Evolutionary conservation across 352 stramenopile species (phyloP), one percentile per base, ranked within the genome.

Genomic region (Thraustochytrium striatum): DNA sequence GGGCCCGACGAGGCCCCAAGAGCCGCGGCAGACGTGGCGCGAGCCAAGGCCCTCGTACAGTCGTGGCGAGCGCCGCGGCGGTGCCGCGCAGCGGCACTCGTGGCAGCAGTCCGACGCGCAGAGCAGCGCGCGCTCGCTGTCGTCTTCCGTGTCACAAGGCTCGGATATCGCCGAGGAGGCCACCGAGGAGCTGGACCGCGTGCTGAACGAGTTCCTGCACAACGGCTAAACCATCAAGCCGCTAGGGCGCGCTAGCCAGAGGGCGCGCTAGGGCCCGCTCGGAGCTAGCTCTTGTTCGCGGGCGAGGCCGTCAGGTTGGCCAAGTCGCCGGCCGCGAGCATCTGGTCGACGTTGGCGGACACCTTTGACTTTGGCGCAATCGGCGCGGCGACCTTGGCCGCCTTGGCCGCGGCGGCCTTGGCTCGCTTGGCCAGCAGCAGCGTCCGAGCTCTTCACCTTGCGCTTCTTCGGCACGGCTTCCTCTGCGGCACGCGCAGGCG

Each of bases 341-440:
- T 75, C 52, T 75, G 41, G 16, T 75, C 50, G 28, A 75, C 65
- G 41, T 58, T 75, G 38, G 47, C 52, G n/a, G 65, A 58, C n/a
- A 13, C 65, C 52, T 75, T 75, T 21, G 39, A 9, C 30, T 75
- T 75, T 55, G 47, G 47, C 47, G 16, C 47, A 55, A 25, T 25
- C 47, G 47, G 47, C 47, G 16, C 25, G 16, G 16, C 25, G 41
- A 61, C 68, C 47, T 75, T 75, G 50, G 65, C 41, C 19, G 21
- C 65, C 21, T 13, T 50, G 30, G 39, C 1, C n/a, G 21, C 65
- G 21, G 32, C 11, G 21, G 19, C 61, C 47, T 75, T 75, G 43
- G 32, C 30, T 32, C 68, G 43, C 25, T 58, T 75, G 3, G 43
- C 50, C n/a, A n/a, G n/a, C n/a, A n/a, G n/a, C n/a, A n/a, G n/a